Percentiles rank a stretch among this genome's conserved stretches.
Evolutionary conservation across 371 early-diverging fungal species (phyloP).

Genomic region (Synchytrium microbalum): DNA sequence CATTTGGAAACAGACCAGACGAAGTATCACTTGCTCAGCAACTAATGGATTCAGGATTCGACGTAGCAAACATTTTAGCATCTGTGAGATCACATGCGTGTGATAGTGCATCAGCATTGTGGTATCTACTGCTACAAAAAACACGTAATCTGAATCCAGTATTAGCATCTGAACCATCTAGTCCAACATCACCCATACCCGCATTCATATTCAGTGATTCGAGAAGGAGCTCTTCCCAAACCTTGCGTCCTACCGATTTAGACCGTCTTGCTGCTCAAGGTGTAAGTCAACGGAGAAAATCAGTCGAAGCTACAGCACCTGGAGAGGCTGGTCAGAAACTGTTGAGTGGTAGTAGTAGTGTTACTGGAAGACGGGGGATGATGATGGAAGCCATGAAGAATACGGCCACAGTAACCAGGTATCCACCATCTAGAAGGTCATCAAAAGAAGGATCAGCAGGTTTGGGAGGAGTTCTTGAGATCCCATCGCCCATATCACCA

Average conservation of each 20-base stretch:
- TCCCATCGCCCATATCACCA: constrained; percentile 10
- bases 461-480: constrained; percentile 14
- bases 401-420: neutral
- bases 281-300: neutral
- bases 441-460: constrained; percentile 5
- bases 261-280: constrained; percentile 1
- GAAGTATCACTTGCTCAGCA: constrained; percentile 39
- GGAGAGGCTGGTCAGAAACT: neutral
- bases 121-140: constrained; percentile 58
- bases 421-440: neutral
- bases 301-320: neutral
- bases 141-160: constrained; percentile 6
- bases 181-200: neutral
- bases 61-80: constrained; percentile 45
- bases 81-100: constrained; percentile 58
- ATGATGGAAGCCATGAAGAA: neutral
- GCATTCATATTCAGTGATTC: neutral
- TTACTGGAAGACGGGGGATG: neutral
- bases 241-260: neutral
- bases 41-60: constrained; percentile 55
- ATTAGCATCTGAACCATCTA: neutral
- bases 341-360: neutral
- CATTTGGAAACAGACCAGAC: constrained; percentile 35
- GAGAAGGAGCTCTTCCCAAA: neutral
- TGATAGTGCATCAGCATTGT: constrained; percentile 59